These are phyloP conservation scores for Kuraishia cidri DNA, from an alignment of 805 yeast species.

Conservation along the genomic window DNA sequence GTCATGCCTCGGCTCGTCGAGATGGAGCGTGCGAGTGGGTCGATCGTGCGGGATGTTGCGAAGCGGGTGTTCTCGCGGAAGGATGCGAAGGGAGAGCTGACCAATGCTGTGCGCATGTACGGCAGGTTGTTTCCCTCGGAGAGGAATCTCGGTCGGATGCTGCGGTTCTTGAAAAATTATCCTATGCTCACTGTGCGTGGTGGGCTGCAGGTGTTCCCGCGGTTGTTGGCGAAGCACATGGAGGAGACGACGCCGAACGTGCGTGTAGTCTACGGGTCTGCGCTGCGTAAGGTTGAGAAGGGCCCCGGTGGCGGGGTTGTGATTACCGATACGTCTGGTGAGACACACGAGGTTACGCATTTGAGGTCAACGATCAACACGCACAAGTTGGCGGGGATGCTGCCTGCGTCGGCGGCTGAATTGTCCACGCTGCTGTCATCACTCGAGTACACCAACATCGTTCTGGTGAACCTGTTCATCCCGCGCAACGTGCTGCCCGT, in stretches of 20 bases:
- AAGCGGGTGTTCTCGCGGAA: conserved; percentile 16
- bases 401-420: conserved; percentile 8
- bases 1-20: conserved; percentile 46
- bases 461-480: conserved; percentile 62
- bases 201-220: conserved; percentile 48
- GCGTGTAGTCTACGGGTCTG: conserved; percentile 20
- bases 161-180: conserved; percentile 31
- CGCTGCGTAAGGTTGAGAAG: too few species aligned
- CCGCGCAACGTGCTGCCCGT: conserved; percentile 31
- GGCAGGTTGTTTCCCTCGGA: conserved; percentile 26
- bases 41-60: conserved; percentile 38
- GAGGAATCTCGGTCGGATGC: conserved; percentile 26
- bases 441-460: conserved; percentile 36
- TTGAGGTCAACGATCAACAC: conserved; percentile 52
- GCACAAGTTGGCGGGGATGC: conserved; percentile 23
- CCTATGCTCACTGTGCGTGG: conserved; percentile 52
- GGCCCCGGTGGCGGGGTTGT: too few species aligned
- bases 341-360: conserved; percentile 32
- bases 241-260: conserved; percentile 28
- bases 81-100: conserved; percentile 7
- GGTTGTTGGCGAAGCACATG: conserved; percentile 10
- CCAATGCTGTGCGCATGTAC: conserved; percentile 25
- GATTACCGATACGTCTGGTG: conserved; percentile 10
- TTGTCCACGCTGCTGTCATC: conserved; percentile 8
- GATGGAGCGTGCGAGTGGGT: conserved; percentile 52